Evolutionary conservation across 371 early-diverging fungal species (phyloP).

Genomic region (Parasitella parasitica): DNA sequence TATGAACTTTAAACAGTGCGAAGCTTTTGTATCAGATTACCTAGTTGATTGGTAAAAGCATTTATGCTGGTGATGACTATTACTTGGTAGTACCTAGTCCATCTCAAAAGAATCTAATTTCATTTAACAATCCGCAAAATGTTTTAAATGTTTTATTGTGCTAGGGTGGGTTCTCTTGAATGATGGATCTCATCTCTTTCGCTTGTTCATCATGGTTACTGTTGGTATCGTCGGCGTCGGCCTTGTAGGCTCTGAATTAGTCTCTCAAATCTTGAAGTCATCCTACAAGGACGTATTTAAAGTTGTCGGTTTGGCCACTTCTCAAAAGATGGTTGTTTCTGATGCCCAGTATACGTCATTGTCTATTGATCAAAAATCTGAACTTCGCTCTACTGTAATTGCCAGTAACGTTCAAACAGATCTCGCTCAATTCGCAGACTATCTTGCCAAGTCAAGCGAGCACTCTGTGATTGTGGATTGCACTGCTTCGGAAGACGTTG

Average conservation of each 20-base stretch:
- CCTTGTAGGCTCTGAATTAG: conserved; percentile 88
- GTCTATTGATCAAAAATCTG: conserved; percentile 2
- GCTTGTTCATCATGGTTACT: conserved; percentile 51
- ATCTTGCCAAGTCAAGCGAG: conserved; percentile 44
- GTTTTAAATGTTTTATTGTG: conserved; percentile 1
- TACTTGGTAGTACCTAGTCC: neutral
- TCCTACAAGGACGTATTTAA: conserved; percentile 32
- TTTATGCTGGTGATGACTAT: neutral
- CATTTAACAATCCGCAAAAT: neutral
- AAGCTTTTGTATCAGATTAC: too few relatives aligned
- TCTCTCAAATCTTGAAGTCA: conserved; percentile 64
- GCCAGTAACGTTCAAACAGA: conserved; percentile 36
- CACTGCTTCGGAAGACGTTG: conserved; percentile 82
- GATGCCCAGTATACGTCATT: conserved; percentile 32
- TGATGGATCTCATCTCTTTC: neutral
- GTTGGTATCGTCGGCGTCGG: conserved; percentile 93
- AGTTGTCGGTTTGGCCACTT: conserved; percentile 67
- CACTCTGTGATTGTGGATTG: conserved; percentile 87
- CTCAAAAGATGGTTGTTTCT: conserved; percentile 64
- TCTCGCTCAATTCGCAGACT: conserved; percentile 54
- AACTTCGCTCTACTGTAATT: conserved; percentile 22
- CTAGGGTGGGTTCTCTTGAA: neutral
- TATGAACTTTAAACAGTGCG: too few relatives aligned
- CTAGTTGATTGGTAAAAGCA: too few relatives aligned
- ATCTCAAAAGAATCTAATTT: neutral